Conservation (phyloP, 176 grass and related monocot genomes). For the Zoysia japonica region DNA sequence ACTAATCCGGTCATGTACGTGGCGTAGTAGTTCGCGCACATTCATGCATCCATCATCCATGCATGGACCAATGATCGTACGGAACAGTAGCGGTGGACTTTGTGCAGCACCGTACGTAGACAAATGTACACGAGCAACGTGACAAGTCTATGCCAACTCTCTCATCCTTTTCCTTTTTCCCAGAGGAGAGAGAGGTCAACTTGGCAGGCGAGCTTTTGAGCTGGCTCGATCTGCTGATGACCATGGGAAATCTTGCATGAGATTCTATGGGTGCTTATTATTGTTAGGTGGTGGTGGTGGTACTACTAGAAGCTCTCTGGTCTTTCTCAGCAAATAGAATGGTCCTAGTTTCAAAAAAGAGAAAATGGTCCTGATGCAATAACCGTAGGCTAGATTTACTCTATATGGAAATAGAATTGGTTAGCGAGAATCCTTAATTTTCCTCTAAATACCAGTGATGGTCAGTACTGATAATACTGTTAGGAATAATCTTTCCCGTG, state of each 20-base stretch:
- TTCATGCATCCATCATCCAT: background rate
- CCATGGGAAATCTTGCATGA: slow-evolving; percentile 28
- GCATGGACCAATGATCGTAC: slow-evolving; percentile 8
- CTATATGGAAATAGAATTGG: background rate
- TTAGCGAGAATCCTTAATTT: background rate
- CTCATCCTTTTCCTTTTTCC: background rate
- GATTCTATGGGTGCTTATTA: background rate
- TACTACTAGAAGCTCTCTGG: background rate
- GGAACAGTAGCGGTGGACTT: slow-evolving; percentile 26
- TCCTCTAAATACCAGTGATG: no score
- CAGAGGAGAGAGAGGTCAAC: slow-evolving; percentile 33
- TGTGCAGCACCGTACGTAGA: background rate
- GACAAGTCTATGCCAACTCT: slow-evolving; percentile 13
- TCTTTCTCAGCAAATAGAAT: slow-evolving; percentile 18
- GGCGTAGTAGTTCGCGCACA: background rate
- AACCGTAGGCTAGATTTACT: background rate
- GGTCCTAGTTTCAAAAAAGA: background rate
- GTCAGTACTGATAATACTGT: background rate
- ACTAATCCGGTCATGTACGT: background rate
- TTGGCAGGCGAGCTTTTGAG: slow-evolving; percentile 41
- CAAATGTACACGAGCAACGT: slow-evolving; percentile 2
- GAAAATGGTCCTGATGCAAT: background rate
- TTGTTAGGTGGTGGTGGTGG: slow-evolving; percentile 9
- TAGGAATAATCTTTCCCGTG: no score
- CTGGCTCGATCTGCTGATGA: slow-evolving; percentile 18